Percentiles rank a stretch among this genome's conserved stretches.
phyloP scores from a whole-genome alignment of 1,284 basidiomycete species.

The Puccinia polysora region DNA sequence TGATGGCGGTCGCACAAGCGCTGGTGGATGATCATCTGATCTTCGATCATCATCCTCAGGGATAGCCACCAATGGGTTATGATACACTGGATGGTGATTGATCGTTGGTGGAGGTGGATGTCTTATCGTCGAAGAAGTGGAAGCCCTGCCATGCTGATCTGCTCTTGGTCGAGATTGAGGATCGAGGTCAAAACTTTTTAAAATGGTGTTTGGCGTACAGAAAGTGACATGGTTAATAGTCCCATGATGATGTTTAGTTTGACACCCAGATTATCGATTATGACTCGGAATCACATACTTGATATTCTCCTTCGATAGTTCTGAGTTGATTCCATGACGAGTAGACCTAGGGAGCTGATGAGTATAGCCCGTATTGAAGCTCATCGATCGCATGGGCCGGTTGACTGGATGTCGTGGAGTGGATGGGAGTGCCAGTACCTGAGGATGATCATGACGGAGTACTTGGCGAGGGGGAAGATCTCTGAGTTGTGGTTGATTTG shows the following conservation, averaged over 20 bases:
- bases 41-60: background rate
- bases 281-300: background rate
- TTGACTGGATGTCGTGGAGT: background rate
- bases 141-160: background rate
- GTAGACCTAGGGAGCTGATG: background rate
- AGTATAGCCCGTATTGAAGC: background rate
- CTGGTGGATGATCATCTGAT: background rate
- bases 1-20: too few relatives aligned
- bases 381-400: background rate
- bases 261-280: background rate
- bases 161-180: background rate
- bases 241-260: background rate
- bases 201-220: background rate
- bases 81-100: background rate
- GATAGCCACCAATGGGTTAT: slow-evolving; percentile 4
- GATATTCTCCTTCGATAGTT: background rate
- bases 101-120: background rate
- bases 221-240: background rate
- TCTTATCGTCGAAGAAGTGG: background rate
- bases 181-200: background rate
- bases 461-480: background rate
- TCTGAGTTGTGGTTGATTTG: too few relatives aligned
- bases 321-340: slow-evolving; percentile 1
- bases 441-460: background rate
- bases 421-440: background rate